Conservation (phyloP, 768 basidiomycete genomes). For the Hygrophorus russula region DNA sequence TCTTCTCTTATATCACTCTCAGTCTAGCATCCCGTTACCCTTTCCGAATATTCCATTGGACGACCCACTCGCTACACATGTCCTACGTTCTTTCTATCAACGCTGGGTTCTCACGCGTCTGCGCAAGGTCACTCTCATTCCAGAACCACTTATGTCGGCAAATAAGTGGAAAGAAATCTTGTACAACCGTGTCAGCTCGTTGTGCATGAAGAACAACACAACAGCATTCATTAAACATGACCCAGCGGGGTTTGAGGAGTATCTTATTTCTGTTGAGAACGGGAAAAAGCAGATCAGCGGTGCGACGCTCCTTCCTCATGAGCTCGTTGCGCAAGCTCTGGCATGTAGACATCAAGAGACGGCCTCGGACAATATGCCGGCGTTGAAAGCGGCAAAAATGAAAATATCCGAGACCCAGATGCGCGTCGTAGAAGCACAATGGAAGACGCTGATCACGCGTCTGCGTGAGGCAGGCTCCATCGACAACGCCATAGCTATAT, state of each 20-base stretch:
- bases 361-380: conserved; percentile 11
- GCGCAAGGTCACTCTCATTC: conserved; percentile 30
- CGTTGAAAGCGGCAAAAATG: conserved; percentile 15
- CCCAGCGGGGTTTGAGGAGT: conserved; percentile 42
- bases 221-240: conserved; percentile 48
- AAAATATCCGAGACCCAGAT: conserved; percentile 22
- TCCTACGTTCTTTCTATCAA: conserved; percentile 47
- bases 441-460: conserved; percentile 45
- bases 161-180: conserved; percentile 46
- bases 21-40: conserved; percentile 13
- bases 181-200: conserved; percentile 49
- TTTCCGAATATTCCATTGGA: conserved; percentile 19
- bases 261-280: conserved; percentile 42
- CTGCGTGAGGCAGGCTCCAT: conserved; percentile 45
- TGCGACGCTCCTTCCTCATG: conserved; percentile 56
- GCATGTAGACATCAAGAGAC: background rate
- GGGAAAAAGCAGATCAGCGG: conserved; percentile 51
- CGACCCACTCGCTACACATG: conserved; percentile 16
- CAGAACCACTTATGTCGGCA: conserved; percentile 54
- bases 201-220: conserved; percentile 52
- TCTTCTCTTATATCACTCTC: conserved; percentile 34
- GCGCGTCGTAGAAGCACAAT: conserved; percentile 52
- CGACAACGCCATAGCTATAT: conserved; percentile 53
- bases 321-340: conserved; percentile 35
- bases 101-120: conserved; percentile 51